Base-by-base conservation (phyloP, 345 rosid species). In the Erodium maritimum region DNA sequence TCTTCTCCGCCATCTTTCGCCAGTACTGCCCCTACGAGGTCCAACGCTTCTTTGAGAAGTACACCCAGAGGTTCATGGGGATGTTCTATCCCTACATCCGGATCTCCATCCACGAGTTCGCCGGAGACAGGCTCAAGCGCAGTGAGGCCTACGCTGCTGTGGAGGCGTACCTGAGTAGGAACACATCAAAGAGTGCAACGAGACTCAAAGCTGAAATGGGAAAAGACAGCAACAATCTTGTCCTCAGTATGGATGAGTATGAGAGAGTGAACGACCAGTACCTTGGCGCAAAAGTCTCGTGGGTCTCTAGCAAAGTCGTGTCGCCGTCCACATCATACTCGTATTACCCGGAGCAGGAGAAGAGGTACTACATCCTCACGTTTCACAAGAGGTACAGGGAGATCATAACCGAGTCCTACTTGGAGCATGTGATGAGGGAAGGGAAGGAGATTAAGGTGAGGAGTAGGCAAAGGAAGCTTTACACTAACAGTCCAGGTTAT, bases 391-490 rank as follows among this genome's bases (percentile, higher is more conserved):
- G 60, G 48, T 19, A 77, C 23, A 69, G 86, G 64, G 79, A 75
- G 67, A 59, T 75, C 24, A 71, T 78, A 2, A 78, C 77, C 0
- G 77, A 63, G 61, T 52, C 58, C 50, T 78, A 81, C 60, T 55
- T 81, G 73, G 64, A 55, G 59, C 80, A 81, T 63, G 75, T 73
- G 24, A 53, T 75, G 52, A 76, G 54, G 56, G 72, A 77, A 65
- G 86, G 86, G 61, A 81, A 69, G 61, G 85, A 80, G 51, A 71
- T 77, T 3, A 63, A 57, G 61, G 67, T 61, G 22, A 63, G 59
- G 10, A 73, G 73, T 19, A 65, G 80, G 70, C 79, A 81, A 58
- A 75, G 86, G 71, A 81, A 78, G 74, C 82, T 81, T 57, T 81
- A 75, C 45, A 81, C 82, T 0, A 81, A 81, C 10, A 71, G 80